Base-by-base conservation (phyloP, 768 basidiomycete genomes). In the Strobilomyces confusus region DNA sequence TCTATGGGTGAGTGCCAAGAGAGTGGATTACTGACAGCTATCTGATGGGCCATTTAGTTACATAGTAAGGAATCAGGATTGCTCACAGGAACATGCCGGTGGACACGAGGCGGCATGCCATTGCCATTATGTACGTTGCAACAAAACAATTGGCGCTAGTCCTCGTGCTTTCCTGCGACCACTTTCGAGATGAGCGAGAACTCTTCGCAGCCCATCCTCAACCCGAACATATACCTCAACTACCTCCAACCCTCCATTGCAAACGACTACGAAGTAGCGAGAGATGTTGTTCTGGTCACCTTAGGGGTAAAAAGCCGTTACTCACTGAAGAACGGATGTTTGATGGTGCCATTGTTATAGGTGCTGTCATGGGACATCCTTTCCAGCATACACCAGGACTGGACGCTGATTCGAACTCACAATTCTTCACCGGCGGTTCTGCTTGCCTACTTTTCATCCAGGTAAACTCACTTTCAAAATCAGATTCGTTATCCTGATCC, bases 351-450 rank as follows among this genome's bases (percentile, higher is more conserved):
- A 2, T 9, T n/a, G 25, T 9, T n/a, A 29, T 34, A 66, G 64
- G 62, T 64, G 46, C 54, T 68, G 14, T 8, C 48, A 20, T 68
- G 66, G 62, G 64, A 66, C 23, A 64, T 65, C 11, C 58, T 67
- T 30, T 63, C 59, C 23, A 68, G 57, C 32, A 9, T 68, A 22
- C 60, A 53, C 11, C 22, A 44, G 3, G 68, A 68, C 37, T 58
- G 52, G 51, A 57, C 20, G 41, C 11, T 68, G 4, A 56, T 60
- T 30, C 57, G 49, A 44, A 60, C 56, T 14, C 50, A 43, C 14
- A 59, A 43, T 44, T 38, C 29, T 19, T 58, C 62, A 4, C 48
- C 57, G 3, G 57, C 60, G 23, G 4, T 29, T 29, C 19, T 68
- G 5, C 55, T 60, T 25, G 65, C 60, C 19, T 66, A 68, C 36